Percentiles rank a stretch among this genome's conserved stretches.
Conservation (phyloP, 768 basidiomycete genomes). For the Ramaria sp. region DNA sequence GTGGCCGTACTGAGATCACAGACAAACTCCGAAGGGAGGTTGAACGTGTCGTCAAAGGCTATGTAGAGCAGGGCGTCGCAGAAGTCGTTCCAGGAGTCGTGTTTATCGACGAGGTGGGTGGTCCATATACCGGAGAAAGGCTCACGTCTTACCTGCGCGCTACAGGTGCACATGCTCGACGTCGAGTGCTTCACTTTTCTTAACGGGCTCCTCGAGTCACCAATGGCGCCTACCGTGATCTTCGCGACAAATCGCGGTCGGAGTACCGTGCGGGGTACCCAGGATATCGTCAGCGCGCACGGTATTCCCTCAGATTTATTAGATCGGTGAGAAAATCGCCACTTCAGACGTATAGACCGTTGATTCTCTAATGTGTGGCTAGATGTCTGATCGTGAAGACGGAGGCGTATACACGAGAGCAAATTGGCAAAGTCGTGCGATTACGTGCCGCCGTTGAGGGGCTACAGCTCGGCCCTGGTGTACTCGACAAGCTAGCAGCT, state of each 20-base stretch:
- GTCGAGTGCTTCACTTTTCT: conserved; percentile 99
- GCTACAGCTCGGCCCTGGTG: conserved; percentile 59
- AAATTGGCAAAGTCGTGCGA: conserved; percentile 80
- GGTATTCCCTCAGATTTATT: conserved; percentile 90
- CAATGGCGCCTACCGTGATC: conserved; percentile 96
- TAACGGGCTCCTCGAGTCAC: conserved; percentile 88
- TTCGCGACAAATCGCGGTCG: conserved; percentile 94
- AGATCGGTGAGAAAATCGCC: conserved; percentile 52
- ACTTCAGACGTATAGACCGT: conserved; percentile 1
- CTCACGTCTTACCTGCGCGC: neutral
- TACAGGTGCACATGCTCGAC: conserved; percentile 97
- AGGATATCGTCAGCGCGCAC: conserved; percentile 84
- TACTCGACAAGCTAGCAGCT: conserved; percentile 68
- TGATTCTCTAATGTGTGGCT: conserved; percentile 4
- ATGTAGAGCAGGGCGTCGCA: conserved; percentile 97
- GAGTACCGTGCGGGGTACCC: conserved; percentile 85
- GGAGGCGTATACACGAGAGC: conserved; percentile 66
- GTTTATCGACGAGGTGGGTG: conserved; percentile 91
- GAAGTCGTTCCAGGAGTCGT: conserved; percentile 97
- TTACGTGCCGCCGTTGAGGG: conserved; percentile 83
- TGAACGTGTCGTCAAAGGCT: conserved; percentile 93
- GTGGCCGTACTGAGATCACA: conserved; percentile 89
- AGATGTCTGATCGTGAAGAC: conserved; percentile 96
- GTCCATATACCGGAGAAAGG: neutral
- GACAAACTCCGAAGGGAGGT: conserved; percentile 94